Base-by-base conservation (phyloP, 2,329 filamentous ascomycete species). In the Apiospora arundinis region DNA sequence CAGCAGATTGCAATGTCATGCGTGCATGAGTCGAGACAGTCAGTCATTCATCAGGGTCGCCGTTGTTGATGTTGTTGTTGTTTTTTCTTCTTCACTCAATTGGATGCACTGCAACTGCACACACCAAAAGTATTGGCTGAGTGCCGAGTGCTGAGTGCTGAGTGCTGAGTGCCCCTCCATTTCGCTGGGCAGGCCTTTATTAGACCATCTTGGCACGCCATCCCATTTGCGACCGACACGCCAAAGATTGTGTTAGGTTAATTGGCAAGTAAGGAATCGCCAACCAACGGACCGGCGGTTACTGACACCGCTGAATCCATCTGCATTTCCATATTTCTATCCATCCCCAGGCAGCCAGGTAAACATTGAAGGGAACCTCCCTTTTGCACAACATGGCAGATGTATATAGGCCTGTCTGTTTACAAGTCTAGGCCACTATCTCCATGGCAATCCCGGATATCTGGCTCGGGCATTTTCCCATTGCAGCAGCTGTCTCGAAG, bases 401-500 rank as follows among this genome's bases (percentile, higher is more conserved):
- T 7, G 32, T 32, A 11, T 56, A 37, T 14, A 28, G 18, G 32
- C 32, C 11, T 46, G 46, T 49, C 46, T 49, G 8, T 28, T 23
- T 28, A 25, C 23, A 60, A 37, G n/a, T 63, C 28, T 37, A 37
- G n/a, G 40, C 18, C n/a, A 28, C 9, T 32, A 63, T 63, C 56
- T 21, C 28, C 18, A 63, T 40, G 56, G 8, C 28, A 37, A 37
- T 37, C 18, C 52, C 28, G 28, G 21, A 16, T 28, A 2, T n/a
- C 28, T 37, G 28, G 52, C 28, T 60, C 56, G 56, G 56, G 0
- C 9, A 12, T 28, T 14, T 32, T 16, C 56, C 56, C 9, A 63
- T 63, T 63, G 32, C 28, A 63, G 56, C 56, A 63, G 32, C 9
- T 63, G 32, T 63, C 56, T 63, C 56, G 56, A 28, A n/a, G 18